Evolutionary conservation across 139 green algal species (phyloP), one percentile per base, ranked within the genome.

Genomic region (Chlorella sp.): DNA sequence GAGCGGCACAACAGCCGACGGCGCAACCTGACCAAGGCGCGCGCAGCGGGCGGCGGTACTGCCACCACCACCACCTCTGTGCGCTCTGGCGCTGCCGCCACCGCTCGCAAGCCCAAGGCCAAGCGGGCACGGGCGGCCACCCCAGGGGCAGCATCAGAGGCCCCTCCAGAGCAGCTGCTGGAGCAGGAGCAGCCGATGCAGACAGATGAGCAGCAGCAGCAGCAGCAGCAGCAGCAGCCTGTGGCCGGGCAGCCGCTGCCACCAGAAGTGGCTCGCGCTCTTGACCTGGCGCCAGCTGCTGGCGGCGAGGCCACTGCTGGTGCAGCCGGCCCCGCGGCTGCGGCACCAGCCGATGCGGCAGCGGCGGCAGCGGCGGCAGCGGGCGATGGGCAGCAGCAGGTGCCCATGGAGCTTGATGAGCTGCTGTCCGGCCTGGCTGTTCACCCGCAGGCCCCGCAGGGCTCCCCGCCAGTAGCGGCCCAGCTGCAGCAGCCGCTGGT

Each of bases 1-100:
- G 44, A 80, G 47, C 47, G 73, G 0, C 73, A 80, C 73, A 80
- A 80, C 73, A n/a, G 64, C 16, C 73, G 73, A 2, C 73, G 73
- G 38, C 73, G 73, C 18, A 64, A 80, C n/a, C 73, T 80, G 30
- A 80, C 36, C 38, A 30, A 32, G 2, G 12, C 39, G 3, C 38
- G 64, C 13, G 30, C 64, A 71, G 64, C 64, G 1, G 64, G 64
- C 64, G 64, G 47, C 36, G 34, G 21, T 6, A 30, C 16, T 6
- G 18, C 34, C 44, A 11, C 44, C 44, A 55, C 44, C 44, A 60
- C 12, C 51, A 15, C 44, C 44, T 51, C 44, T 16, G 9, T 15
- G 18, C 51, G 51, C 15, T 60, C 51, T 15, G 21, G 51, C 51
- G 23, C 36, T 4, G 69, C 34, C 21, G 36, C 36, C 36, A 25